Evolutionary conservation across 495 filamentous ascomycete species (phyloP).

Genomic region (Aspergillus campestris): DNA sequence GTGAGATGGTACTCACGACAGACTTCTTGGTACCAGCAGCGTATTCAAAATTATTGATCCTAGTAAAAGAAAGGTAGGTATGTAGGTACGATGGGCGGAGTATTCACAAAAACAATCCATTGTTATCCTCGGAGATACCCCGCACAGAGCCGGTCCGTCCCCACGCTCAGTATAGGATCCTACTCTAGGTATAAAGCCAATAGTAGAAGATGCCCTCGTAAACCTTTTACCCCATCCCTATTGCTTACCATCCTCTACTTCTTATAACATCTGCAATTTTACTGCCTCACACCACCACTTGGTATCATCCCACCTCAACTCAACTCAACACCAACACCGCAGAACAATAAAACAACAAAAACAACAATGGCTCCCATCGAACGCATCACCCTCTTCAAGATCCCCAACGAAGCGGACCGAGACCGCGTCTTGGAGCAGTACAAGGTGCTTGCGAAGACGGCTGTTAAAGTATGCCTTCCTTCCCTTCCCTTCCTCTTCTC

Average conservation of each 20-base stretch:
- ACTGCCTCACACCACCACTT: background rate
- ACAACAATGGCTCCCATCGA: constrained; percentile 38
- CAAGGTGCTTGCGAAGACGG: constrained; percentile 40
- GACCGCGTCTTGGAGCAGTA: constrained; percentile 40
- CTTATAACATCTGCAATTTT: background rate
- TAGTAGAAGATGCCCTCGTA: no score
- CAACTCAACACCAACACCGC: background rate
- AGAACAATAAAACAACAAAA: background rate
- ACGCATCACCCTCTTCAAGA: constrained; percentile 53
- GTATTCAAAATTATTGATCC: no score
- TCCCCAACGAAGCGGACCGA: constrained; percentile 40
- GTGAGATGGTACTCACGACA: no score
- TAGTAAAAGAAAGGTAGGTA: no score
- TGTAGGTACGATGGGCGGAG: no score
- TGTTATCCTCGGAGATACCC: no score
- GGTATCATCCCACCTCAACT: background rate
- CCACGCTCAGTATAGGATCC: no score
- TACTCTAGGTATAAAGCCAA: no score
- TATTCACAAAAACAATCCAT: no score
- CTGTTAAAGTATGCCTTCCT: constrained; percentile 35
- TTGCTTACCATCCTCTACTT: background rate
- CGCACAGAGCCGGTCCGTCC: no score
- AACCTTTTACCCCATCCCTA: background rate
- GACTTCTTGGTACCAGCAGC: no score
- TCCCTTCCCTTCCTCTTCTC: background rate